A percentile compares a stretch with the other conserved stretches of the same genome.
These are phyloP conservation scores for Colletotrichum sp. DNA, from an alignment of 2,329 filamentous ascomycete species.

Conservation along the genomic window DNA sequence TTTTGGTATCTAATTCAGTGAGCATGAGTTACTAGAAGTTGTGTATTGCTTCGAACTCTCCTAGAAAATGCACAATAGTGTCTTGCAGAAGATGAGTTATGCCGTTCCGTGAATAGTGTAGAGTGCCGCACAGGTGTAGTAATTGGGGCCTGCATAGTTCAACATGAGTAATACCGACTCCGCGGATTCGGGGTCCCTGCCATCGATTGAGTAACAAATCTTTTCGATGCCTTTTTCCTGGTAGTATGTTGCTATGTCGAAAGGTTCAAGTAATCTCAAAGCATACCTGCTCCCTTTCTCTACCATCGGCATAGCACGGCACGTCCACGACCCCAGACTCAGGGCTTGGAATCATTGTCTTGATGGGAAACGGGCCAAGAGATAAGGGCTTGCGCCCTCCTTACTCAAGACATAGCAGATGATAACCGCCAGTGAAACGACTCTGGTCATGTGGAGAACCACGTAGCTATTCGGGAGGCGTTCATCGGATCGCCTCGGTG, in stretches of 20 bases:
- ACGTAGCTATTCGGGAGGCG: background rate
- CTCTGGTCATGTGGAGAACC: background rate
- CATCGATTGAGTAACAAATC: no score
- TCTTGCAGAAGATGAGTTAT: background rate
- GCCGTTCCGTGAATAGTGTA: background rate
- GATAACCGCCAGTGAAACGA: background rate
- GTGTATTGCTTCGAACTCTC: background rate
- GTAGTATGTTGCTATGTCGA: background rate
- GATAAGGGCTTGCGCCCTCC: background rate
- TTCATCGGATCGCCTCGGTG: background rate
- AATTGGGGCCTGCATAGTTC: background rate
- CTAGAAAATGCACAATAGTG: background rate
- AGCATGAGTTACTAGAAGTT: background rate
- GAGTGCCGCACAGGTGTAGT: background rate
- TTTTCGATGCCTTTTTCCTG: no score
- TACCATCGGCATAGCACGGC: background rate
- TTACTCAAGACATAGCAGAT: background rate
- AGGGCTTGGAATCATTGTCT: background rate
- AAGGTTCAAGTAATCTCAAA: background rate
- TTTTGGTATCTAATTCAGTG: background rate
- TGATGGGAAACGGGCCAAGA: background rate
- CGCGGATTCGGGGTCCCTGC: background rate
- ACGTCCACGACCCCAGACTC: background rate
- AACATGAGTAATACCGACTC: background rate
- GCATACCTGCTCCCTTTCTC: background rate